Percentiles rank a stretch among this genome's conserved stretches.
Evolutionary conservation across 768 basidiomycete species (phyloP).

Genomic region (Suillus subaureus): DNA sequence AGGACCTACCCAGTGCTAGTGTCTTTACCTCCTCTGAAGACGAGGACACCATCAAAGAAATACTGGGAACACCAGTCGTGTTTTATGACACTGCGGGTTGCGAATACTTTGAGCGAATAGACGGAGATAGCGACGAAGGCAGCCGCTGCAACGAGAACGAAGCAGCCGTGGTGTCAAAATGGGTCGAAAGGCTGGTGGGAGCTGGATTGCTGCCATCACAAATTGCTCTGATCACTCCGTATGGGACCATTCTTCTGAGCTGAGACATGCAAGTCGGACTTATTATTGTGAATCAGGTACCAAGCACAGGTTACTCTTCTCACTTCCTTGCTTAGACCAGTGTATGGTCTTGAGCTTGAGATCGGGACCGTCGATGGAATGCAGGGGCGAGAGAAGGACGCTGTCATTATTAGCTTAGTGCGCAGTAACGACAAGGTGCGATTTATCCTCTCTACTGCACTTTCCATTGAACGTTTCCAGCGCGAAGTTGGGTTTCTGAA

Average conservation of each 20-base stretch:
- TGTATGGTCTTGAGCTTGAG: slow-evolving; percentile 72
- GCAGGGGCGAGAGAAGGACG: slow-evolving; percentile 97
- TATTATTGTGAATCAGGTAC: slow-evolving; percentile 53
- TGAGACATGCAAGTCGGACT: background rate
- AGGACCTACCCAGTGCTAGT: slow-evolving; percentile 60
- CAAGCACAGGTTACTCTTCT: slow-evolving; percentile 92
- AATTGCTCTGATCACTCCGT: slow-evolving; percentile 90
- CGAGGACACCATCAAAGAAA: slow-evolving; percentile 73
- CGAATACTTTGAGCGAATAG: slow-evolving; percentile 86
- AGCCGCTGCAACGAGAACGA: slow-evolving; percentile 96
- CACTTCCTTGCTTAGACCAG: slow-evolving; percentile 71
- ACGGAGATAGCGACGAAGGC: slow-evolving; percentile 83
- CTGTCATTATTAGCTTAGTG: slow-evolving; percentile 89
- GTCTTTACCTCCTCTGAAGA: slow-evolving; percentile 36
- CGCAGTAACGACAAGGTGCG: slow-evolving; percentile 83
- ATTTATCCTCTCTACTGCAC: slow-evolving; percentile 11
- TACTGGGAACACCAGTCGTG: slow-evolving; percentile 75
- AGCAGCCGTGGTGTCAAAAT: slow-evolving; percentile 78
- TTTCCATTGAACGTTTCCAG: slow-evolving; percentile 35
- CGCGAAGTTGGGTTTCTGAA: slow-evolving; percentile 93
- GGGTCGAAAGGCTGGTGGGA: slow-evolving; percentile 78
- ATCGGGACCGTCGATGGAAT: slow-evolving; percentile 96
- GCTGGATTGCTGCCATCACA: slow-evolving; percentile 66
- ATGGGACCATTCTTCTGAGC: slow-evolving; percentile 23
- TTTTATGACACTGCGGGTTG: slow-evolving; percentile 96